Conservation (phyloP, 1,139 yeast species). For the Zygosaccharomyces sapae region DNA sequence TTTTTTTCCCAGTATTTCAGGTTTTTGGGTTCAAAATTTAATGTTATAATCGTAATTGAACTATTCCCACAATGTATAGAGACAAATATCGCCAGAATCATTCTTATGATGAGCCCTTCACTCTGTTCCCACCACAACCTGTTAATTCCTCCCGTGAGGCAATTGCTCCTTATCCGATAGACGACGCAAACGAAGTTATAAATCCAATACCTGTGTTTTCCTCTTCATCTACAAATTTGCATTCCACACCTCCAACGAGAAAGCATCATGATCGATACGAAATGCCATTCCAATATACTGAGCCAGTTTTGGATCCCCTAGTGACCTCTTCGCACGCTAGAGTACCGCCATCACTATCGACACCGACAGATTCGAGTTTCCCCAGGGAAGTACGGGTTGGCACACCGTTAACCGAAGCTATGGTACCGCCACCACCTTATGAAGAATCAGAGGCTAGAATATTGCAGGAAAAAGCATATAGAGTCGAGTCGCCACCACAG, state of each 20-base stretch:
- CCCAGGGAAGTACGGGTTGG: constrained; percentile 5
- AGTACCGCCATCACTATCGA: constrained; percentile 4
- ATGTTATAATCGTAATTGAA: not conserved
- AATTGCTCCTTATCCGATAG: constrained; percentile 25
- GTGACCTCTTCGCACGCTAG: not conserved
- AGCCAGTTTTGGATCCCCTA: constrained; percentile 1
- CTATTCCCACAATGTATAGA: constrained; percentile 11
- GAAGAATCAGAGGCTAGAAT: constrained; percentile 19
- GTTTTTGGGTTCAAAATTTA: not conserved
- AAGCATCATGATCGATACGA: constrained; percentile 15
- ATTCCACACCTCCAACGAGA: constrained; percentile 8
- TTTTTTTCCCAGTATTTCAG: not conserved
- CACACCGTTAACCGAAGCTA: constrained; percentile 6
- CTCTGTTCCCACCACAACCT: constrained; percentile 21
- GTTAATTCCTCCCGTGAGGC: constrained; percentile 9
- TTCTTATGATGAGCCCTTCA: constrained; percentile 23
- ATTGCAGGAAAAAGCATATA: constrained; percentile 23
- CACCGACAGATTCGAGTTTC: constrained; percentile 4
- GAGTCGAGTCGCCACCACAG: constrained; percentile 13
- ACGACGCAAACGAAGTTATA: constrained; percentile 19
- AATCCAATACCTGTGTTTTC: constrained; percentile 18
- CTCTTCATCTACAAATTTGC: constrained; percentile 8
- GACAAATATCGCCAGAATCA: constrained; percentile 12
- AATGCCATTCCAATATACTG: constrained; percentile 16
- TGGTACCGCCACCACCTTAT: constrained; percentile 20